Evolutionary conservation across 139 green algal species (phyloP), one percentile per base, ranked within the genome.

Genomic region (Picochlorum sp.): DNA sequence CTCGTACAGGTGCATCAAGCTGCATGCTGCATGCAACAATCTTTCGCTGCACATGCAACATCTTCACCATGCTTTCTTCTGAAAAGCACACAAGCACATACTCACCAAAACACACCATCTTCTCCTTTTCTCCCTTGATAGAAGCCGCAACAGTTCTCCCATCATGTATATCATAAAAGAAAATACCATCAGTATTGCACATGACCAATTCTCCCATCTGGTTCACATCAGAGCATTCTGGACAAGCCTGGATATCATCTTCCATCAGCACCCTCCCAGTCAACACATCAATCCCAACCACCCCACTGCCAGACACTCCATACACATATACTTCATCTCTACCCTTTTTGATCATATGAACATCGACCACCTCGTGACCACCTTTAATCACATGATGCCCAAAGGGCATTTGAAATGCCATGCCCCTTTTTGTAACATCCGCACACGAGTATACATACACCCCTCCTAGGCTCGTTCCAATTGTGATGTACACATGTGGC

Each of bases 121-220:
- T 65, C 52, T 80, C 64, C 81, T 92, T 92, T 23, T 49, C 6
- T 4, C 63, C 64, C 0, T 52, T 23, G 9, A 78, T 37, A 4
- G 51, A 46, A 21, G 64, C 66, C 0, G 56, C 62, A 18, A 49
- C 62, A 50, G 64, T 68, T 24, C 44, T 49, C 3, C 73, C 49
- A 50, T 67, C 64, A 30, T 74, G 49, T 16, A 28, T 23, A 9
- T 77, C 84, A 76, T 91, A 95, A 52, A 89, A 83, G 66, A 85
- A 95, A 58, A 95, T 60, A 1, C 81, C 88, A 54, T 95, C 85
- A 3, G 74, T 64, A 0, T 77, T 61, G 0, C 69, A 79, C 11
- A 89, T 75, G 46, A 89, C 60, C 30, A 87, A 68, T 63, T 81
- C 64, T 3, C 69, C 72, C 7, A 52, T 26, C 3, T 13, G 20